Evolutionary conservation across 2,329 filamentous ascomycete genomes (phyloP).

Genomic region (Aureobasidium uvarum): DNA sequence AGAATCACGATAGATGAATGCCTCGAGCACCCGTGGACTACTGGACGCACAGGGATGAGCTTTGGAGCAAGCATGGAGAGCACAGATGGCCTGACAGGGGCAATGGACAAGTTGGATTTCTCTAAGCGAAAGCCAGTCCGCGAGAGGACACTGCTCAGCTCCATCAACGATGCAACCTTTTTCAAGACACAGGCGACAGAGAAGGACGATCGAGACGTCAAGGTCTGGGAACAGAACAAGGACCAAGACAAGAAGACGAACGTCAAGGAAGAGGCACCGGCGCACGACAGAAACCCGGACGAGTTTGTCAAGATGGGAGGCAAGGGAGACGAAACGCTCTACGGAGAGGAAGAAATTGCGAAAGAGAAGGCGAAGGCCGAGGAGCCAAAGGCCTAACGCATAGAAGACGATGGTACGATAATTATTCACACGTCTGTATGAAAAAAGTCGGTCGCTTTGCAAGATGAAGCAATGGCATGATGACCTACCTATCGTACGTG

Average conservation of each 20-base stretch:
- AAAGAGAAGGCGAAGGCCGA: conserved; percentile 1
- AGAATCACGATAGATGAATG: conserved; percentile 89
- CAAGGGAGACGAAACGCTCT: conserved; percentile 78
- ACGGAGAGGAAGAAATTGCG: conserved; percentile 56
- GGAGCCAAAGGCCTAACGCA: conserved; percentile 26
- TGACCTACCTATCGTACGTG: conserved; percentile 4
- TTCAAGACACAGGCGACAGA: conserved; percentile 56
- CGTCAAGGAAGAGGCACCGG: conserved; percentile 43
- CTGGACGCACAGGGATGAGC: conserved; percentile 36
- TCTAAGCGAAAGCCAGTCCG: conserved; percentile 74
- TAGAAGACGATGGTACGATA: conserved; percentile 12
- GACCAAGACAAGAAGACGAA: conserved; percentile 37
- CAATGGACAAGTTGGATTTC: conserved; percentile 78
- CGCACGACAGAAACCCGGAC: conserved; percentile 57
- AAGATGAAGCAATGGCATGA: conserved; percentile 9
- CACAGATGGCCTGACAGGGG: conserved; percentile 88
- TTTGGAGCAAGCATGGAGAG: conserved; percentile 61
- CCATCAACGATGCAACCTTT: conserved; percentile 71
- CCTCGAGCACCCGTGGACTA: conserved; percentile 87
- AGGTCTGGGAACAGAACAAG: conserved; percentile 72
- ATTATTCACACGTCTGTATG: not conserved
- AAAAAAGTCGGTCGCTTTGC: not conserved
- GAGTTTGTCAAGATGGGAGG: conserved; percentile 86
- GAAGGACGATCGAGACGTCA: conserved; percentile 60
- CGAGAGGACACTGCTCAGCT: conserved; percentile 81